Evolutionary conservation across 306 rosid genomes (phyloP).

Genomic region (Dalbergia cultrata): DNA sequence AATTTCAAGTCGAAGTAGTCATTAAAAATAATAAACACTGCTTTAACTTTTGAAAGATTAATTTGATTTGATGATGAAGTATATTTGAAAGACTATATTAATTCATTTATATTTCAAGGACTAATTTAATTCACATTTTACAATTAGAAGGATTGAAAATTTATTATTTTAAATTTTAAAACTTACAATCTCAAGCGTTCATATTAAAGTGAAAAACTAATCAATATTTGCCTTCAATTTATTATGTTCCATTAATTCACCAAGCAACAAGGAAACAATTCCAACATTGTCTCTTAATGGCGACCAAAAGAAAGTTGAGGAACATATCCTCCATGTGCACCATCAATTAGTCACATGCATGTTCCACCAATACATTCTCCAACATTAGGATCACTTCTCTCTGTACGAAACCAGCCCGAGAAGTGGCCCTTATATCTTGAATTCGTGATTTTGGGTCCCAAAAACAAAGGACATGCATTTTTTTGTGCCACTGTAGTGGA

Average conservation of each 20-base stretch:
- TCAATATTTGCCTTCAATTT: too few relatives aligned
- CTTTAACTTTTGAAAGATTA: too few relatives aligned
- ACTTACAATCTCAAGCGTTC: too few relatives aligned
- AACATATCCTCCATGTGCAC: constrained; percentile 44
- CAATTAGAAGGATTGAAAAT: too few relatives aligned
- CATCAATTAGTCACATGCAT: constrained; percentile 36
- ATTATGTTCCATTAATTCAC: background rate
- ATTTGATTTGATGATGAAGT: too few relatives aligned
- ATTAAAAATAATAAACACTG: too few relatives aligned
- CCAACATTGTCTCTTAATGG: background rate
- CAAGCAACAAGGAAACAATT: background rate
- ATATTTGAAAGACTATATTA: too few relatives aligned
- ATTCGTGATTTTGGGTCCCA: constrained; percentile 46
- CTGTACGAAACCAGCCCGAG: constrained; percentile 22
- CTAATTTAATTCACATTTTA: too few relatives aligned
- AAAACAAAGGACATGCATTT: constrained; percentile 10
- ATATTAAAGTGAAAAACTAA: too few relatives aligned
- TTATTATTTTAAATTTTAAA: too few relatives aligned
- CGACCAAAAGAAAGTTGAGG: constrained; percentile 23
- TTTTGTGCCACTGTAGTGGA: constrained; percentile 30
- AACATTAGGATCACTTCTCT: background rate
- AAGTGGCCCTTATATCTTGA: constrained; percentile 36
- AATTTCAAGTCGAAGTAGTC: too few relatives aligned
- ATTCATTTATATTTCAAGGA: too few relatives aligned
- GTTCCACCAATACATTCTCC: constrained; percentile 30